phyloP scores from a whole-genome alignment of 176 grass and related monocot species.

The Carex kokanica region DNA sequence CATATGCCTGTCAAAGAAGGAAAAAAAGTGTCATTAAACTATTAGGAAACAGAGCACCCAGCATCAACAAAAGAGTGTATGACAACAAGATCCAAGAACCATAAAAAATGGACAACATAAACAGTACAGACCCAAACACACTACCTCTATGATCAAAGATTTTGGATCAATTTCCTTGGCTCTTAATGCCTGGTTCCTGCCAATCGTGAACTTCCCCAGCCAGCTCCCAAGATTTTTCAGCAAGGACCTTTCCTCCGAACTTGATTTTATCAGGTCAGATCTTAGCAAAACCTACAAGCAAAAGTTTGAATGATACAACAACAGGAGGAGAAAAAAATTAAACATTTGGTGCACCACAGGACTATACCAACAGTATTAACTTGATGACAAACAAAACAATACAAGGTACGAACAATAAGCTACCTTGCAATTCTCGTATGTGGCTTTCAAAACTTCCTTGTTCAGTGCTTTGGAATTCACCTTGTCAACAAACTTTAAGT shows the following conservation, averaged over 20 bases:
- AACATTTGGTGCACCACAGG: not conserved
- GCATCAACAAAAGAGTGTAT: not conserved
- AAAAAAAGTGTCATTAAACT: constrained; percentile 24
- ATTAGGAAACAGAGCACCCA: not conserved
- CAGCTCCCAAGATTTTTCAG: constrained; percentile 99
- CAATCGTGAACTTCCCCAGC: constrained; percentile 96
- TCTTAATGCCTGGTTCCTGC: constrained; percentile 82
- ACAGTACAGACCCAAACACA: not conserved
- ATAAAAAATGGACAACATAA: constrained; percentile 24
- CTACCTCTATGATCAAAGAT: constrained; percentile 85
- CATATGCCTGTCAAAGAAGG: constrained; percentile 65
- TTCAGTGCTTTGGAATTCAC: constrained; percentile 79
- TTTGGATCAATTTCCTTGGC: constrained; percentile 98
- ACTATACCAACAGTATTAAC: not conserved
- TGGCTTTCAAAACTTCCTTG: constrained; percentile 92
- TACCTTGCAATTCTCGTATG: constrained; percentile 99
- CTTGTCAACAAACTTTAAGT: constrained; percentile 90
- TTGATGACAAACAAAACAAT: not conserved
- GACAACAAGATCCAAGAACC: not conserved
- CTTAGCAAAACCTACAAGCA: constrained; percentile 64
- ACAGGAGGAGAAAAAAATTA: not conserved
- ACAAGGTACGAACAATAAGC: not conserved
- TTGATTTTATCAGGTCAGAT: constrained; percentile 96
- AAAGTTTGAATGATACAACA: constrained; percentile 7
- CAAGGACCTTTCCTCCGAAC: constrained; percentile 91